Evolutionary conservation across 345 rosid species (phyloP), one percentile per base, ranked within the genome.

Genomic region (Linum lewisii): DNA sequence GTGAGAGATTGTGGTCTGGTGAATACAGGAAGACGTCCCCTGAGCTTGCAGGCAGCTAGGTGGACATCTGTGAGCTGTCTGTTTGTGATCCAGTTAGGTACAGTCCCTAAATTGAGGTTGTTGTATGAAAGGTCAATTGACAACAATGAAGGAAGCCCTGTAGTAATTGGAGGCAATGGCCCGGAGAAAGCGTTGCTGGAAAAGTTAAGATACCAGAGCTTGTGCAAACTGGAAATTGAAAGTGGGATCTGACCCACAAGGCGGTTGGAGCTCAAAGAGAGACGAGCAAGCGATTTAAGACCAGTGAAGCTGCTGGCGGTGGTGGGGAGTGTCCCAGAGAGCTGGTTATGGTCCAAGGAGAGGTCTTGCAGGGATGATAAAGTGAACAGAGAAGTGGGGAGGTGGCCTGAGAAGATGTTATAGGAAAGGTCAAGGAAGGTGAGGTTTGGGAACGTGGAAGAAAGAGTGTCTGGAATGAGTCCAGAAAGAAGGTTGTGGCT

Each of bases 61-160:
- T 76, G 80, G 51, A 88, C 87, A 59, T 76, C 82, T 51, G 87
- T 63, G 61, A 92, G 82, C 24, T 64, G 69, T 63, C 74, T 79
- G 49, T 81, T 72, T 24, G 51, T 73, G 53, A 92, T 83, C 98
- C 98, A 92, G 61, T 66, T 60, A 0, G 98, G 98, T 44, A 86
- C 61, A 58, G 78, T 78, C 72, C 87, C 93, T 26, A 88, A 66
- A 36, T 78, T 73, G 58, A 92, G 78, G 44, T 79, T 79, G 77
- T 88, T 92, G 78, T 81, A 86, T 6, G 98, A 92, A 65, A 92
- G 78, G 74, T 92, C 98, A 5, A 92, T 63, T 24, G 90, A 78
- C 45, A 84, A 49, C 21, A 92, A 75, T 55, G 96, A 81, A 51
- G 96, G 96, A 54, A 92, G 53, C 2, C 84, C 59, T 52, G 62